phyloP scores from a whole-genome alignment of 1,284 basidiomycete genomes.

The Boletus mariae region DNA sequence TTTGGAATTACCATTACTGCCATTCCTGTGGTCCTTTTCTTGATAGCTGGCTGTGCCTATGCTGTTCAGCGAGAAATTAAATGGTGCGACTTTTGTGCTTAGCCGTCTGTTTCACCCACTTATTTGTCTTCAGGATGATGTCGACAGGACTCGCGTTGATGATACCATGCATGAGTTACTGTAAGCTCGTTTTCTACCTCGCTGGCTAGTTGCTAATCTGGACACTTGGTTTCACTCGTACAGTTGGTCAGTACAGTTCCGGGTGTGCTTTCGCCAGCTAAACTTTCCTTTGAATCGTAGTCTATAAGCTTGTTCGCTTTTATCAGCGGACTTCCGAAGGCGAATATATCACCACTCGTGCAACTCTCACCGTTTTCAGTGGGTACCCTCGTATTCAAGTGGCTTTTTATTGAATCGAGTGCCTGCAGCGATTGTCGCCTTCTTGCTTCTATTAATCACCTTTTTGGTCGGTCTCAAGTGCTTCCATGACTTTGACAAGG shows the following conservation, averaged over 20 bases:
- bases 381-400: conserved; percentile 29
- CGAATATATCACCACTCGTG: conserved; percentile 65
- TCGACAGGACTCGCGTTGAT: conserved; percentile 63
- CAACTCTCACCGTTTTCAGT: conserved; percentile 79
- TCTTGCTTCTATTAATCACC: conserved; percentile 66
- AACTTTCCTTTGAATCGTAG: conserved; percentile 36
- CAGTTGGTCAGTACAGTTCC: conserved; percentile 38
- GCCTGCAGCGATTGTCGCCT: conserved; percentile 62
- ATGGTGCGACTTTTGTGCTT: conserved; percentile 44
- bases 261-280: background rate
- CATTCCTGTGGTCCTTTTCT: conserved; percentile 71
- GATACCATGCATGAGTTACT: conserved; percentile 71
- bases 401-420: conserved; percentile 1
- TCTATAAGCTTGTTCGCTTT: conserved; percentile 79
- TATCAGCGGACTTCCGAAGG: conserved; percentile 54
- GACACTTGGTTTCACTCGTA: background rate
- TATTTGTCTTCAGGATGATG: conserved; percentile 51
- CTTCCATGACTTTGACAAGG: conserved; percentile 76
- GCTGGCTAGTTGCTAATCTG: conserved; percentile 12
- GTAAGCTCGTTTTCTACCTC: conserved; percentile 40
- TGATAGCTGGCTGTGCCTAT: conserved; percentile 62
- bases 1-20: conserved; percentile 78
- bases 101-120: background rate
- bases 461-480: conserved; percentile 74
- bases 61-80: conserved; percentile 78